phyloP scores from a whole-genome alignment of 345 rosid genomes.

The Rubroshorea leprosula region DNA sequence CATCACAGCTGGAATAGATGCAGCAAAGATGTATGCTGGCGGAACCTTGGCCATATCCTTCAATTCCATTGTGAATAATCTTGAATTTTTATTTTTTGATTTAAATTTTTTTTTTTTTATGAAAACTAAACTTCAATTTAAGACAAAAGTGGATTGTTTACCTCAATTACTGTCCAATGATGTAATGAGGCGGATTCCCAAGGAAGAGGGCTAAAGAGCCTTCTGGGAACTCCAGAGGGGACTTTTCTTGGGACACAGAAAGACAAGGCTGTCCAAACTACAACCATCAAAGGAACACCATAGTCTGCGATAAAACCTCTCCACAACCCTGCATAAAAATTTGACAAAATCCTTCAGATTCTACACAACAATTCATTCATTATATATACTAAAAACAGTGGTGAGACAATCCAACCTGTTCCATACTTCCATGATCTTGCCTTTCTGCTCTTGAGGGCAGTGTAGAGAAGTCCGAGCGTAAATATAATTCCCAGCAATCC shows the following conservation, averaged over 20 bases:
- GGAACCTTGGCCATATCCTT: slow-evolving; percentile 73
- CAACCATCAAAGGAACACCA: slow-evolving; percentile 69
- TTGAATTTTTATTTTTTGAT: too few species aligned
- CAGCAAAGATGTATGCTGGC: slow-evolving; percentile 44
- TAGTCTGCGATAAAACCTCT: slow-evolving; percentile 57
- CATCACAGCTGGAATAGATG: slow-evolving; percentile 68
- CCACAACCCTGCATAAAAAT: slow-evolving; percentile 29
- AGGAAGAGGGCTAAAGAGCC: slow-evolving; percentile 71
- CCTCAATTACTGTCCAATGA: slow-evolving; percentile 72
- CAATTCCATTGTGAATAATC: neutral
- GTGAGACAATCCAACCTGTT: slow-evolving; percentile 33
- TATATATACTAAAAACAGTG: too few species aligned
- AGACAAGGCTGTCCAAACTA: slow-evolving; percentile 64
- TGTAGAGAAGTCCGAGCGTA: slow-evolving; percentile 51
- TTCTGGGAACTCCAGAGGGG: slow-evolving; percentile 65
- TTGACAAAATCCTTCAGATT: slow-evolving; percentile 1
- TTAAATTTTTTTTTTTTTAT: too few species aligned
- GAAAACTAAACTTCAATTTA: neutral
- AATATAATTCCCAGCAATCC: slow-evolving; percentile 66
- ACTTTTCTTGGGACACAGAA: slow-evolving; percentile 35
- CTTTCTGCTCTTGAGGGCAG: slow-evolving; percentile 58
- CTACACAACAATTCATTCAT: neutral
- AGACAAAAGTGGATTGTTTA: neutral
- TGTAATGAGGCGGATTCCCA: slow-evolving; percentile 50
- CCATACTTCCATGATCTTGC: slow-evolving; percentile 72